phyloP scores from a whole-genome alignment of 768 basidiomycete species.

The Phanerochaete sordida region DNA sequence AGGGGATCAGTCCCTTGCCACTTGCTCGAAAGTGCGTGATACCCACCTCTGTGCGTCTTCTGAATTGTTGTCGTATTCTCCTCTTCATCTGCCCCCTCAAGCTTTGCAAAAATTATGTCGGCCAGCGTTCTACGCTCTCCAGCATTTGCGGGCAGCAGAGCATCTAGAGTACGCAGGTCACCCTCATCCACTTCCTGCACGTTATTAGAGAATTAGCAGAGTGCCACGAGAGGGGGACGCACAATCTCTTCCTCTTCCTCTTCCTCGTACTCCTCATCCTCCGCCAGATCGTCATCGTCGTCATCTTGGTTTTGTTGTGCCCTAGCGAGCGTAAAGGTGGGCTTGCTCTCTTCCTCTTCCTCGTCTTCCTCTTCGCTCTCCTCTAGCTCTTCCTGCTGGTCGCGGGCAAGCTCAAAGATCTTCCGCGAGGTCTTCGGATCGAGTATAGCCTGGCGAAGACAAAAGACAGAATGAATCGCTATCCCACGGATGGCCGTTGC shows the following conservation, averaged over 20 bases:
- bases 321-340: slow-evolving; percentile 32
- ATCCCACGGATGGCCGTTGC: not conserved
- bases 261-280: slow-evolving; percentile 44
- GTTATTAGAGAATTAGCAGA: not conserved
- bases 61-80: slow-evolving; percentile 47
- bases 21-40: too few species aligned
- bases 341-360: slow-evolving; percentile 31
- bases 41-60: slow-evolving; percentile 53
- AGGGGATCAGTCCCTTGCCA: too few species aligned
- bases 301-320: slow-evolving; percentile 21
- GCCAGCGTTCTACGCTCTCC: slow-evolving; percentile 84
- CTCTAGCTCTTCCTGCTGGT: slow-evolving; percentile 89
- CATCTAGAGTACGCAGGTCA: slow-evolving; percentile 84
- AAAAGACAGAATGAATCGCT: not conserved
- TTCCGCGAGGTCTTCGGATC: slow-evolving; percentile 80
- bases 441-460: slow-evolving; percentile 50
- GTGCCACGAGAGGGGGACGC: not conserved
- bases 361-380: slow-evolving; percentile 58
- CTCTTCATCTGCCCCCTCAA: slow-evolving; percentile 62
- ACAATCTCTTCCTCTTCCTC: slow-evolving; percentile 58
- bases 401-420: slow-evolving; percentile 89
- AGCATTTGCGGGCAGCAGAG: slow-evolving; percentile 70
- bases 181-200: slow-evolving; percentile 82
- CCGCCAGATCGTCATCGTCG: slow-evolving; percentile 27
- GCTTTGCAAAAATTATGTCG: slow-evolving; percentile 94